phyloP scores from a whole-genome alignment of 169 alveolate genomes.

The Plasmodium ovale region DNA sequence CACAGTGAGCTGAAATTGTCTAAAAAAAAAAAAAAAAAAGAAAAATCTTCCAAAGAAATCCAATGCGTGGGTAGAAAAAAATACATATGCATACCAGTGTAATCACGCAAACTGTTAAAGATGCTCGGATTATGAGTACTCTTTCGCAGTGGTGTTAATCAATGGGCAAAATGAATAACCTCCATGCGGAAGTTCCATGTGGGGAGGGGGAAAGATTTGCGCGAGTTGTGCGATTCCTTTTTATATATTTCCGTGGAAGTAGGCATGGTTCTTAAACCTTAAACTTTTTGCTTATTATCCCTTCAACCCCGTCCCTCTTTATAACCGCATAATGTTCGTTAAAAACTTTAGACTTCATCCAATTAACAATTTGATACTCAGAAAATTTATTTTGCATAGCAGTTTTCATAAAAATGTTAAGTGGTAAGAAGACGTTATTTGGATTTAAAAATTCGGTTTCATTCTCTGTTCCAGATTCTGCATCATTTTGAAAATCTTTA shows the following conservation, averaged over 20 bases:
- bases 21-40: too few species aligned
- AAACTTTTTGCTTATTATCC: conserved; percentile 79
- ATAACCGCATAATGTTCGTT: conserved; percentile 80
- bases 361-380: conserved; percentile 82
- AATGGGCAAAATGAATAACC: too few species aligned
- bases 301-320: conserved; percentile 78
- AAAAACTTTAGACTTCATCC: conserved; percentile 86
- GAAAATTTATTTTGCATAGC: conserved; percentile 84
- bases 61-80: too few species aligned
- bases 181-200: too few species aligned
- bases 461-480: conserved; percentile 77
- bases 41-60: too few species aligned
- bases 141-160: too few species aligned
- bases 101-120: too few species aligned
- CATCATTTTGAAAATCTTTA: conserved; percentile 76
- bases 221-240: not conserved
- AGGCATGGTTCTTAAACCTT: conserved; percentile 4
- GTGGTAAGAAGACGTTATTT: conserved; percentile 62
- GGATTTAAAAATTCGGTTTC: conserved; percentile 76
- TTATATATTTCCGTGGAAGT: not conserved
- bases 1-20: too few species aligned
- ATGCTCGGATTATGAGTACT: too few species aligned
- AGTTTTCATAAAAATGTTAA: conserved; percentile 78
- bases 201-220: not conserved
- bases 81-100: too few species aligned